Conservation (phyloP, 495 filamentous ascomycete species). For the Darksidea phi region DNA sequence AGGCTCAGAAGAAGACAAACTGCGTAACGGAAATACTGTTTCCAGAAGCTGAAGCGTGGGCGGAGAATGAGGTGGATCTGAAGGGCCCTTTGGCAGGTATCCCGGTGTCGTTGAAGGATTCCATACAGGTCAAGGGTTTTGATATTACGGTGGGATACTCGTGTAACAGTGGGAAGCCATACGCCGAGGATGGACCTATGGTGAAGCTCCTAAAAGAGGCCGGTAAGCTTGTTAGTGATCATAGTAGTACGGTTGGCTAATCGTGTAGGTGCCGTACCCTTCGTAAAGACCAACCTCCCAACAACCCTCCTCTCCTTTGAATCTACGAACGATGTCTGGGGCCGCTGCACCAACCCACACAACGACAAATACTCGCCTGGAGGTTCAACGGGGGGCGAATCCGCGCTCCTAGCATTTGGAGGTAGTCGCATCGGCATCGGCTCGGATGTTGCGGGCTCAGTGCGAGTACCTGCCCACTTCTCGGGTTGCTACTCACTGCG, state of each 20-base stretch:
- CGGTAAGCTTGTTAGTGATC: constrained; percentile 45
- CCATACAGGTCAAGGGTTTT: constrained; percentile 79
- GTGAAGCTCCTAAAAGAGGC: constrained; percentile 81
- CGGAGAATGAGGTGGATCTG: constrained; percentile 64
- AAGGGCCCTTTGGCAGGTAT: constrained; percentile 86
- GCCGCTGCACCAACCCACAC: constrained; percentile 79
- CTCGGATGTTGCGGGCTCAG: constrained; percentile 90
- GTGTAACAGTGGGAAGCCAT: constrained; percentile 64
- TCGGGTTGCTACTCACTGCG: constrained; percentile 85
- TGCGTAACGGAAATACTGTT: constrained; percentile 90
- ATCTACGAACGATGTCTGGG: constrained; percentile 83
- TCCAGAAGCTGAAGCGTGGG: constrained; percentile 75
- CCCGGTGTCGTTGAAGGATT: constrained; percentile 86
- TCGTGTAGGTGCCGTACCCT: constrained; percentile 74
- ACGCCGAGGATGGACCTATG: constrained; percentile 67
- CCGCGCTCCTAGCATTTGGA: constrained; percentile 79
- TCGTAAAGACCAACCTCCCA: constrained; percentile 94
- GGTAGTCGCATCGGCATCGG: constrained; percentile 90
- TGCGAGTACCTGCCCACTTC: constrained; percentile 86
- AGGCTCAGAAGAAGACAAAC: constrained; percentile 84
- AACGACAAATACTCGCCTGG: constrained; percentile 81
- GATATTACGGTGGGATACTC: constrained; percentile 85
- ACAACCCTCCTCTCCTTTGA: constrained; percentile 91
- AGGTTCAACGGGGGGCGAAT: constrained; percentile 88
- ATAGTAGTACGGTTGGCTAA: background rate